phyloP scores from a whole-genome alignment of 805 yeast species.

The Starmerella etchellsii region DNA sequence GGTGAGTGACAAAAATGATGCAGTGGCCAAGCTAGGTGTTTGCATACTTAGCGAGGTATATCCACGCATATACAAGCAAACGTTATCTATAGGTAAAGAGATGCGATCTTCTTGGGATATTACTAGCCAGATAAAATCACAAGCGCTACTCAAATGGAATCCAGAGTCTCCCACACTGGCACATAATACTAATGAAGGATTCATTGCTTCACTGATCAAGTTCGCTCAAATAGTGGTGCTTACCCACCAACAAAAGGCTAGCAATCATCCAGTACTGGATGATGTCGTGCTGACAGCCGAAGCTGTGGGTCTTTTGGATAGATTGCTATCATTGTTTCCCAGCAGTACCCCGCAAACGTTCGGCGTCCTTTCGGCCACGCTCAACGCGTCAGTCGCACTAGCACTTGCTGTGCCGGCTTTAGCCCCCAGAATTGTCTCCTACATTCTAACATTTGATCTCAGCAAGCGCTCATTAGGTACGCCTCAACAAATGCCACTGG shows the following conservation, averaged over 20 bases:
- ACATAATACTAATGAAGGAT: constrained; percentile 27
- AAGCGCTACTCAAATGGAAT: constrained; percentile 50
- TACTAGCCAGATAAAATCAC: constrained; percentile 44
- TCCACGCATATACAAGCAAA: constrained; percentile 33
- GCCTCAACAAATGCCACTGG: constrained; percentile 26
- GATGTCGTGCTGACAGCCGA: constrained; percentile 50
- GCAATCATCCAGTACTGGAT: constrained; percentile 46
- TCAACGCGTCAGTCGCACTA: constrained; percentile 50
- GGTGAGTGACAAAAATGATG: constrained; percentile 20
- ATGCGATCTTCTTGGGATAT: constrained; percentile 40
- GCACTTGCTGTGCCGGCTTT: constrained; percentile 53
- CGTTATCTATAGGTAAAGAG: constrained; percentile 25
- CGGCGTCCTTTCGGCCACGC: constrained; percentile 49
- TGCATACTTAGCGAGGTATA: constrained; percentile 34
- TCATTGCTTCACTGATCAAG: constrained; percentile 58
- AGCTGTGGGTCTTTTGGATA: constrained; percentile 54
- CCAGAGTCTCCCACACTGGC: constrained; percentile 2
- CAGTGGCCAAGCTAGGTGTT: constrained; percentile 29
- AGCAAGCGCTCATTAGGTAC: constrained; percentile 12
- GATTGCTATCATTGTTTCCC: constrained; percentile 40
- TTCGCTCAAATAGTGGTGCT: constrained; percentile 54
- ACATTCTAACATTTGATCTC: constrained; percentile 45
- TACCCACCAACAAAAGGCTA: constrained; percentile 21
- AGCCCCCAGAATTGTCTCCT: constrained; percentile 41
- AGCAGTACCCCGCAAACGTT: constrained; percentile 36